phyloP scores from a whole-genome alignment of 1,284 basidiomycete genomes.

The Rhodotorula glutinis region DNA sequence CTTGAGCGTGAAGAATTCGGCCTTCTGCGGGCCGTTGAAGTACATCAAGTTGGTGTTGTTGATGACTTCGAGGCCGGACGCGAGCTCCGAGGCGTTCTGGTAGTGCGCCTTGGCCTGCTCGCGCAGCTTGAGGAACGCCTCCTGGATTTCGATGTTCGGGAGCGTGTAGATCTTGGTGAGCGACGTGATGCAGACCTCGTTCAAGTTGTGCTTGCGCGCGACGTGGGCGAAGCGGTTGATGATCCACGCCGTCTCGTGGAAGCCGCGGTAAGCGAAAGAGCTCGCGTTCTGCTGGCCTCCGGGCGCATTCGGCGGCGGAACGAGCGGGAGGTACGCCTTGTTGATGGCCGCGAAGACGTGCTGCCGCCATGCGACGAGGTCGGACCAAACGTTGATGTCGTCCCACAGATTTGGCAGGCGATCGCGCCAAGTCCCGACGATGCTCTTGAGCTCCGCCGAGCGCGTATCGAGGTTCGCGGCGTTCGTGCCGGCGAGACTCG shows the following conservation, averaged over 20 bases:
- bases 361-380: conserved; percentile 96
- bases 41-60: conserved; percentile 99
- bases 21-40: conserved; percentile 91
- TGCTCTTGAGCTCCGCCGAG: conserved; percentile 91
- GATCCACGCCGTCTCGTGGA: conserved; percentile 99
- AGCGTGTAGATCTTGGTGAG: conserved; percentile 97
- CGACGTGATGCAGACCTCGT: conserved; percentile 92
- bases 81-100: conserved; percentile 88
- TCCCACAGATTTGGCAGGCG: conserved; percentile 93
- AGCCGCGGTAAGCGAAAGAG: conserved; percentile 95
- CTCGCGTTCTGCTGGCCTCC: conserved; percentile 56
- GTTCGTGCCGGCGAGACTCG: conserved; percentile 80
- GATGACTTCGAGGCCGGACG: conserved; percentile 94
- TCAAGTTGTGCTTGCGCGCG: conserved; percentile 91
- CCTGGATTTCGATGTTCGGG: conserved; percentile 99
- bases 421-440: conserved; percentile 95
- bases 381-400: conserved; percentile 98
- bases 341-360: conserved; percentile 91
- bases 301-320: conserved; percentile 56
- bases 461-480: conserved; percentile 89
- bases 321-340: conserved; percentile 90
- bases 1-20: conserved; percentile 99
- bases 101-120: conserved; percentile 99
- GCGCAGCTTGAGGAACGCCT: conserved; percentile 96
- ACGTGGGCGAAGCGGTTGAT: conserved; percentile 99